A percentile compares a stretch with the other conserved stretches of the same genome.
These are phyloP conservation scores for Colletotrichum sp. DNA, from an alignment of 2,329 filamentous ascomycete genomes.

Conservation along the genomic window DNA sequence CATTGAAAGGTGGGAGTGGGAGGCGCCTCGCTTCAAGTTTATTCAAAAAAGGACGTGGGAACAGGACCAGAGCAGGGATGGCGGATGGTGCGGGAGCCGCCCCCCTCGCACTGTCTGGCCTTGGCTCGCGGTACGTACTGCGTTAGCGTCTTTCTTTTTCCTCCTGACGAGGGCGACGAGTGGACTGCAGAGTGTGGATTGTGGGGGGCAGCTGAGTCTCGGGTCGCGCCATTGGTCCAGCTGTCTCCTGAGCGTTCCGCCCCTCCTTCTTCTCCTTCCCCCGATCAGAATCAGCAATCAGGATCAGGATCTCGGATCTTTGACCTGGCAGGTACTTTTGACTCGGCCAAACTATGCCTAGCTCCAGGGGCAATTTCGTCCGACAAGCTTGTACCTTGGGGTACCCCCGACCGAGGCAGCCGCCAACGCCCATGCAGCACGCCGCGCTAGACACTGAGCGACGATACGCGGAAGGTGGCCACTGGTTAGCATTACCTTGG, in stretches of 20 bases:
- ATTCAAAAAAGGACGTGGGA: conserved; percentile 11
- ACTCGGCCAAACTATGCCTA: background rate
- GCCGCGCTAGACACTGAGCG: background rate
- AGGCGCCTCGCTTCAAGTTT: conserved; percentile 12
- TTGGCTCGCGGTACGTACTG: background rate
- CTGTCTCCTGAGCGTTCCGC: background rate
- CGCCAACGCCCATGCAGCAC: background rate
- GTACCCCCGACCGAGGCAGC: background rate
- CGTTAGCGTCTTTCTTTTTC: background rate
- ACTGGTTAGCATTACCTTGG: background rate
- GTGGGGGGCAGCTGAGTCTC: background rate
- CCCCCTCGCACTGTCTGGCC: background rate
- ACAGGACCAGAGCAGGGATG: conserved; percentile 1
- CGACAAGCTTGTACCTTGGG: background rate
- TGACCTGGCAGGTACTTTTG: conserved; percentile 1
- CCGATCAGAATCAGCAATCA: conserved; percentile 9
- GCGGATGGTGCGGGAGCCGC: background rate
- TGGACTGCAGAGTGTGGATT: background rate
- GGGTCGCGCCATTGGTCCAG: background rate
- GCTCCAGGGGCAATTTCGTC: background rate
- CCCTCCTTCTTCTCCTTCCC: background rate
- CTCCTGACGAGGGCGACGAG: background rate
- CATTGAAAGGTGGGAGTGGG: background rate
- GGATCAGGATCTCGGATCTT: conserved; percentile 20
- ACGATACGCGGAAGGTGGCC: background rate